phyloP scores from a whole-genome alignment of 2,329 filamentous ascomycete genomes.

The Fusarium temperatum region DNA sequence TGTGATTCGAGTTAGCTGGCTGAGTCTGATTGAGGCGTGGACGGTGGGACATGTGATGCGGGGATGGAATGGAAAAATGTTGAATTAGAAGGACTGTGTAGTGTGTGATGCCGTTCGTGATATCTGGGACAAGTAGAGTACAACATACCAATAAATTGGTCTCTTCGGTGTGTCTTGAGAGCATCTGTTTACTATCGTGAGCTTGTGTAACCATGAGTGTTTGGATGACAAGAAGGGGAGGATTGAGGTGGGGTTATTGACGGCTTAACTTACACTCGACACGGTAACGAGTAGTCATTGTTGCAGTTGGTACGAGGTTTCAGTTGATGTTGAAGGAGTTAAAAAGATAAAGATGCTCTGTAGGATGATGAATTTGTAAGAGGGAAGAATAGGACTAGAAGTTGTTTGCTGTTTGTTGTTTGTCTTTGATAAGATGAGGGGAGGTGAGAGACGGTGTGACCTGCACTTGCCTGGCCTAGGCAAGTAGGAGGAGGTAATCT shows the following conservation, averaged over 20 bases:
- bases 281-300: conserved; percentile 71
- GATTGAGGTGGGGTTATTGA: conserved; percentile 1
- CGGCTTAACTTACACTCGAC: conserved; percentile 70
- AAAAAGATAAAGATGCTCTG: background rate
- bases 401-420: background rate
- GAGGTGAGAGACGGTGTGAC: conserved; percentile 31
- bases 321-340: background rate
- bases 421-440: conserved; percentile 13
- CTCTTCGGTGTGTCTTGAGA: conserved; percentile 84
- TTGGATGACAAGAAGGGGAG: background rate
- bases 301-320: background rate
- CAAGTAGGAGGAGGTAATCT: background rate
- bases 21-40: background rate
- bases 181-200: conserved; percentile 57
- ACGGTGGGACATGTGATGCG: conserved; percentile 3
- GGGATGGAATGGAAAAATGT: background rate
- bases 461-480: conserved; percentile 31
- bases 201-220: conserved; percentile 20
- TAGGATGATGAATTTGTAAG: background rate
- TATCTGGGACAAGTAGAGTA: background rate
- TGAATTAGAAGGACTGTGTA: background rate
- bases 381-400: background rate
- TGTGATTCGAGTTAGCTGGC: conserved; percentile 43
- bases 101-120: background rate
- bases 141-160: conserved; percentile 80